Conservation (phyloP, 2,329 filamentous ascomycete genomes). For the Raffaelea ambrosiae region DNA sequence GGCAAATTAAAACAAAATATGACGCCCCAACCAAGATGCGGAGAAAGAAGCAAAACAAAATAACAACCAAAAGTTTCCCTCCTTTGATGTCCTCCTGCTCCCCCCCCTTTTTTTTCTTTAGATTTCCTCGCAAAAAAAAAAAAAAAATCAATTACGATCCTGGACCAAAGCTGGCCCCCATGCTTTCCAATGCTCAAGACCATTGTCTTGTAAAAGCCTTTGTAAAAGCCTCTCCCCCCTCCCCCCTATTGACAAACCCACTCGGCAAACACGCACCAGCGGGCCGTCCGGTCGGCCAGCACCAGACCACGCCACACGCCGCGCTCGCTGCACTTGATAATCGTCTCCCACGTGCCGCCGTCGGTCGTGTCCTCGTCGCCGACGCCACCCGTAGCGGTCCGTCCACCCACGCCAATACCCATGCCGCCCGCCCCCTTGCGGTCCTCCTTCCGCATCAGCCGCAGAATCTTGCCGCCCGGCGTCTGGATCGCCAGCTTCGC, state of each 20-base stretch:
- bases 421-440: slow-evolving; percentile 37
- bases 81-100: too few relatives aligned
- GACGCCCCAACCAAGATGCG: too few relatives aligned
- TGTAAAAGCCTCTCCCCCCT: too few relatives aligned
- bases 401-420: slow-evolving; percentile 36
- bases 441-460: slow-evolving; percentile 75
- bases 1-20: too few relatives aligned
- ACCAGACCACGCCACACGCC: slow-evolving; percentile 77
- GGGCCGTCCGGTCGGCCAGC: slow-evolving; percentile 70
- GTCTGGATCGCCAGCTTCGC: slow-evolving; percentile 94
- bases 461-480: slow-evolving; percentile 86
- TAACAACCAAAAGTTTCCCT: too few relatives aligned
- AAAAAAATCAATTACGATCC: too few relatives aligned
- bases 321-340: slow-evolving; percentile 79
- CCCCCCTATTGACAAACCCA: slow-evolving; percentile 51
- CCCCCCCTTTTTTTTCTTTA: too few relatives aligned
- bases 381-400: slow-evolving; percentile 18
- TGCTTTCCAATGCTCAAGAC: too few relatives aligned
- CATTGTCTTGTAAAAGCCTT: too few relatives aligned
- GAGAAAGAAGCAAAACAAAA: too few relatives aligned
- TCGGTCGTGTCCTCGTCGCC: slow-evolving; percentile 53
- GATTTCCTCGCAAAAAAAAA: too few relatives aligned
- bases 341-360: slow-evolving; percentile 77
- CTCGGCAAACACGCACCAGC: slow-evolving; percentile 90
- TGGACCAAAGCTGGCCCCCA: too few relatives aligned